phyloP scores from a whole-genome alignment of 2,329 filamentous ascomycete species.

The Trichoderma endophyticum region DNA sequence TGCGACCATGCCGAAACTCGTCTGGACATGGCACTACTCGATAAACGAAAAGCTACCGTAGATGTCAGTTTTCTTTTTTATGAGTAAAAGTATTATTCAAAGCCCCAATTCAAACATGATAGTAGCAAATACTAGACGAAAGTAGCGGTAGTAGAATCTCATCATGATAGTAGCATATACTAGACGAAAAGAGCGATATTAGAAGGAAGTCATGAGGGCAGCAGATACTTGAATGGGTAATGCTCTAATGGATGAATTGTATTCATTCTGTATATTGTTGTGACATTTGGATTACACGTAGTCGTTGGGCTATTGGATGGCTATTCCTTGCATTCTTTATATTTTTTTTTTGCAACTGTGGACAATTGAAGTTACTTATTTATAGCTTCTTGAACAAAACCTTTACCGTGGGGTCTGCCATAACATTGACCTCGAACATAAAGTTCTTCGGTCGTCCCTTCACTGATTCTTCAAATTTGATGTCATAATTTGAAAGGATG shows the following conservation, averaged over 20 bases:
- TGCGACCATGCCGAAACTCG: not conserved
- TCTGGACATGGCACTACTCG: not conserved
- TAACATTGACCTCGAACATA: not conserved
- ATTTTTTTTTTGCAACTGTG: not conserved
- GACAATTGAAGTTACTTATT: not conserved
- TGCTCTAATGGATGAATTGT: not conserved
- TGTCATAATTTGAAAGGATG: conserved; percentile 48
- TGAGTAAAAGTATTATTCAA: not conserved
- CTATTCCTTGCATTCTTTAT: not conserved
- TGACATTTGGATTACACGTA: not conserved
- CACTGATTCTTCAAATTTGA: conserved; percentile 32
- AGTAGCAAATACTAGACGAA: not conserved
- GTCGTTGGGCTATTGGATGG: not conserved
- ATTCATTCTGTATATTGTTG: not conserved
- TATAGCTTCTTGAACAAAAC: not conserved
- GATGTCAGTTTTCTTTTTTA: not conserved
- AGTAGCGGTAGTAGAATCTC: not conserved
- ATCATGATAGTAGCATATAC: not conserved
- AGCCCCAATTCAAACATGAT: not conserved
- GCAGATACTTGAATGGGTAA: not conserved
- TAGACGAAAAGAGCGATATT: not conserved
- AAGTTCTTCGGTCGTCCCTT: not conserved
- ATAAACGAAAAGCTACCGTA: not conserved
- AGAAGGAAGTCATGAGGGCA: not conserved
- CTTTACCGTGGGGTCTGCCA: not conserved